Conservation (phyloP, 495 filamentous ascomycete genomes). For the Podospora bellae-mahoneyi region DNA sequence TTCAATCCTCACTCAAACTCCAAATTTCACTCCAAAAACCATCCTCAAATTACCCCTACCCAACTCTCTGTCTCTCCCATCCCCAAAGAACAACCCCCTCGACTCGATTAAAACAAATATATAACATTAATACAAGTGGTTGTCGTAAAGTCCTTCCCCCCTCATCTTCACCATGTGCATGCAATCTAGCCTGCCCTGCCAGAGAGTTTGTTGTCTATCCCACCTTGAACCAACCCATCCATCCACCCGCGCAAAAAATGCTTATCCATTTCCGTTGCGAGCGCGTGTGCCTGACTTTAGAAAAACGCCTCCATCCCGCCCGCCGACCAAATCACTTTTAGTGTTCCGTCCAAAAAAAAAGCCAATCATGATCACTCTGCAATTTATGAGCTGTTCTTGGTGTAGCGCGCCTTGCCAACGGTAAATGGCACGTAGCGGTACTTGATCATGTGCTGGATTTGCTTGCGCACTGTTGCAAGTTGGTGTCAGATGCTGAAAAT, state of each 20-base stretch:
- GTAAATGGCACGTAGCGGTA: slow-evolving; percentile 98
- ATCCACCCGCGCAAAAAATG: background rate
- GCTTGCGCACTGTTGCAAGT: slow-evolving; percentile 71
- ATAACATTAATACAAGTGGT: slow-evolving; percentile 17
- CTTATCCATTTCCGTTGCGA: background rate
- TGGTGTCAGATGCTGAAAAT: slow-evolving; percentile 27
- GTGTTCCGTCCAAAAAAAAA: slow-evolving; percentile 2
- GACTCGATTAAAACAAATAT: background rate
- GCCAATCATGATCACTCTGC: background rate
- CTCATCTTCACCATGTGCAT: slow-evolving; percentile 15
- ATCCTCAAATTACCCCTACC: background rate
- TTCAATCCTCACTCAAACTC: background rate
- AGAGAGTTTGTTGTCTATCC: background rate
- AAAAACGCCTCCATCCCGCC: background rate
- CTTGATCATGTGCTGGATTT: slow-evolving; percentile 99
- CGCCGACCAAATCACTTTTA: background rate
- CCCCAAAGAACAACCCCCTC: background rate
- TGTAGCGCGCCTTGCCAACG: slow-evolving; percentile 84
- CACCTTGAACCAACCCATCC: background rate
- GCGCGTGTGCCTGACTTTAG: background rate
- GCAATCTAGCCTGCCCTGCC: background rate
- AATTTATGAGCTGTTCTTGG: slow-evolving; percentile 47
- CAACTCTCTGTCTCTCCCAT: background rate
- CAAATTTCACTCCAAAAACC: background rate
- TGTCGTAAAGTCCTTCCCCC: slow-evolving; percentile 22